A percentile compares a stretch with the other conserved stretches of the same genome.
Conservation (phyloP, 2,329 filamentous ascomycete species). For the Colletotrichum gloeosporioides region DNA sequence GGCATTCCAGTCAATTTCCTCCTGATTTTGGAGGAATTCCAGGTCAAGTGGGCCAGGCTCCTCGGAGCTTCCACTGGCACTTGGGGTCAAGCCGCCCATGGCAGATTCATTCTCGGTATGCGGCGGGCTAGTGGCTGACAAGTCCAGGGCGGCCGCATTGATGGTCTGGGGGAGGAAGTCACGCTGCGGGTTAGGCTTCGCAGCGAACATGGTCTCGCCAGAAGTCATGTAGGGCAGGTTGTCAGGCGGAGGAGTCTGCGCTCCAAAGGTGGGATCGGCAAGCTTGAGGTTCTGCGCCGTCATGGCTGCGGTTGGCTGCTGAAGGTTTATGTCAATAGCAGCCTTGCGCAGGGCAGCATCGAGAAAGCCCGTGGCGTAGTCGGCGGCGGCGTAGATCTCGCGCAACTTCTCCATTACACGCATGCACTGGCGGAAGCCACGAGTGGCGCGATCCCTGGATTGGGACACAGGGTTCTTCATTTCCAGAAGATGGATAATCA, state of each 20-base stretch:
- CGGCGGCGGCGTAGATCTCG: conserved; percentile 91
- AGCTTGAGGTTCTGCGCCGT: conserved; percentile 34
- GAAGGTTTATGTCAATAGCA: conserved; percentile 68
- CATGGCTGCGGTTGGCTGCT: conserved; percentile 37
- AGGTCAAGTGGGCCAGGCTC: conserved; percentile 46
- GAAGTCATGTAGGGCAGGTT: conserved; percentile 49
- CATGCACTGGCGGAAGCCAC: conserved; percentile 92
- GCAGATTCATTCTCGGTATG: conserved; percentile 46
- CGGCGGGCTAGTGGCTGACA: conserved; percentile 46
- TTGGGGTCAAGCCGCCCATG: conserved; percentile 46
- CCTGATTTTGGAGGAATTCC: conserved; percentile 51
- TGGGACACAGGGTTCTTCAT: conserved; percentile 83
- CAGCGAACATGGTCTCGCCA: conserved; percentile 40
- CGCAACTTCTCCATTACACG: conserved; percentile 85
- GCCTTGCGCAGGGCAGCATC: conserved; percentile 90
- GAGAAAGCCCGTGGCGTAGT: conserved; percentile 94
- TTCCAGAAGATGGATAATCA: conserved; percentile 92
- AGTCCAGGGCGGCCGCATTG: conserved; percentile 39
- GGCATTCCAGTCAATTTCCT: conserved; percentile 60
- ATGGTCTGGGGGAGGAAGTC: conserved; percentile 39
- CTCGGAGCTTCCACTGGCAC: conserved; percentile 49
- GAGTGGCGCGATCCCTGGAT: conserved; percentile 74
- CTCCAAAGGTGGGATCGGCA: conserved; percentile 40
- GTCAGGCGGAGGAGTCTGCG: conserved; percentile 61
- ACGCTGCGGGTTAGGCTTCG: conserved; percentile 16